A percentile compares a stretch with the other conserved stretches of the same genome.
phyloP scores from a whole-genome alignment of 352 stramenopile genomes.

The Pythium sukuiense region DNA sequence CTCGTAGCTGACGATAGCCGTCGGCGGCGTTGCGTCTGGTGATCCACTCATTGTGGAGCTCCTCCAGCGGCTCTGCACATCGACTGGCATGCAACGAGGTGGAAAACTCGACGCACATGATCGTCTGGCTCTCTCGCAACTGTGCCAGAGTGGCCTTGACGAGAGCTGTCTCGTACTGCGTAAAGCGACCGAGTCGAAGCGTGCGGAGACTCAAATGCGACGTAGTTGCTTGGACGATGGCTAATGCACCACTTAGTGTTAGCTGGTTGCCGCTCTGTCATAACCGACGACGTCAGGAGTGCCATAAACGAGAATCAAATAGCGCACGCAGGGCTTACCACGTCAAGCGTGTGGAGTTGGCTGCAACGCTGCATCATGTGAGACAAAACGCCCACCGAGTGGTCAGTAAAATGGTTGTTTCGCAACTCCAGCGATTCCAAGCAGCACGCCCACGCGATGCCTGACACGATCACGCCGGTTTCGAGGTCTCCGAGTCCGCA shows the following conservation, averaged over 20 bases:
- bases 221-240: conserved; percentile 20
- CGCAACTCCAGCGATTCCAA: conserved; percentile 38
- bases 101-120: neutral
- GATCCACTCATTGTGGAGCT: neutral
- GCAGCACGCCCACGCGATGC: conserved; percentile 39
- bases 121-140: neutral
- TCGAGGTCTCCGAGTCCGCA: conserved; percentile 38
- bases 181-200: conserved; percentile 36
- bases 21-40: neutral
- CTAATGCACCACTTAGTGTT: conserved; percentile 29
- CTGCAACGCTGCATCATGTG: conserved; percentile 39
- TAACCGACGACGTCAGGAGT: neutral
- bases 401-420: conserved; percentile 37
- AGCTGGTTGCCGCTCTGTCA: conserved; percentile 38
- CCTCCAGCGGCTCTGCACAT: neutral
- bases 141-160: neutral
- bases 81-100: neutral
- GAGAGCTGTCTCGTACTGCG: neutral
- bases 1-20: neutral
- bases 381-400: conserved; percentile 29
- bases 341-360: conserved; percentile 33
- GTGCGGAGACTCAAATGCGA: conserved; percentile 31
- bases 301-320: too few relatives aligned
- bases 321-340: conserved; percentile 29
- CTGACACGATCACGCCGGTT: conserved; percentile 41